These are phyloP conservation scores for Inga oerstediana DNA, from an alignment of 306 rosid genomes.

Conservation along the genomic window DNA sequence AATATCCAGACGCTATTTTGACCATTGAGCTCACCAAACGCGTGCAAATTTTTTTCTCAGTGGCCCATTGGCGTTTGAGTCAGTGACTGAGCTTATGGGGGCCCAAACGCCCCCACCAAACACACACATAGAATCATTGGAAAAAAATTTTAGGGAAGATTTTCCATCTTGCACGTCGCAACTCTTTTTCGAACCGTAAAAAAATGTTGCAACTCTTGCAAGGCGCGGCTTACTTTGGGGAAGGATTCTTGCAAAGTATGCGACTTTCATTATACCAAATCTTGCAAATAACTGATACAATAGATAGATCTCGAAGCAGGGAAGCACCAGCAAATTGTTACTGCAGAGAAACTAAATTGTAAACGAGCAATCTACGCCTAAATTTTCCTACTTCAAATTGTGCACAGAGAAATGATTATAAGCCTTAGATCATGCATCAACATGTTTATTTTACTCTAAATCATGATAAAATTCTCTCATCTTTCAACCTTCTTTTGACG, in stretches of 20 bases:
- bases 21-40: too few relatives aligned
- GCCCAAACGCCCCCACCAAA: too few relatives aligned
- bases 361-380: background rate
- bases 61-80: too few relatives aligned
- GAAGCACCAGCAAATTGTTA: background rate
- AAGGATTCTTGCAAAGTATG: background rate
- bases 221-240: background rate
- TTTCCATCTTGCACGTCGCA: background rate
- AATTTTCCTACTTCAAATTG: background rate
- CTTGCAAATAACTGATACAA: background rate
- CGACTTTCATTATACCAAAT: background rate
- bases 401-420: background rate
- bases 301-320: background rate
- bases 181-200: too few relatives aligned
- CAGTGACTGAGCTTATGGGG: too few relatives aligned
- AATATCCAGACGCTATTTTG: too few relatives aligned
- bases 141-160: too few relatives aligned
- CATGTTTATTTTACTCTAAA: conserved; percentile 21
- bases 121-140: too few relatives aligned
- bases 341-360: background rate
- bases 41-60: too few relatives aligned
- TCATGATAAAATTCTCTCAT: background rate
- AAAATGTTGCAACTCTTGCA: background rate
- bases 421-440: background rate
- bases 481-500: background rate